A percentile compares a stretch with the other conserved stretches of the same genome.
Evolutionary conservation across 257 asterid species (phyloP).

Genomic region (Leptodermis oblonga): DNA sequence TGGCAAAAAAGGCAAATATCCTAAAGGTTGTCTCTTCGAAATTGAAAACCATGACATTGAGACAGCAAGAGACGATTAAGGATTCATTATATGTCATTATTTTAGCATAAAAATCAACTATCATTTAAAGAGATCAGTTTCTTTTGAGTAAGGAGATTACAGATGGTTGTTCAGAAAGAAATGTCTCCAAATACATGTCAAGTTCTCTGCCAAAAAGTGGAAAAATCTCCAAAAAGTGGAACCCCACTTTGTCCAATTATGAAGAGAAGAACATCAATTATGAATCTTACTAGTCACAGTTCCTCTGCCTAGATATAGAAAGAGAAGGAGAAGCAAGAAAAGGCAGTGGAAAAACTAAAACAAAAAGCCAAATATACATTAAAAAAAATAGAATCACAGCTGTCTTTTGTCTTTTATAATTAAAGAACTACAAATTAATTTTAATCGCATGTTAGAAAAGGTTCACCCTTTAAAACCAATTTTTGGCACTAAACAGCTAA

Average conservation of each 20-base stretch:
- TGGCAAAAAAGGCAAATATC: no score
- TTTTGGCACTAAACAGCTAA: no score
- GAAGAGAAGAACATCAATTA: constrained; percentile 18
- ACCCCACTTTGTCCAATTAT: constrained; percentile 24
- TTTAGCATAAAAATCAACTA: no score
- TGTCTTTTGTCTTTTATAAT: constrained; percentile 26
- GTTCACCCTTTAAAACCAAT: constrained; percentile 12
- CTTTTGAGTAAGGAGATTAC: constrained; percentile 15
- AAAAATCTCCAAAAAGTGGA: constrained; percentile 6
- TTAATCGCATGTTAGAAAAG: constrained; percentile 12
- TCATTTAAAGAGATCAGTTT: no score
- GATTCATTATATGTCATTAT: no score
- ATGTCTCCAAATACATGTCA: constrained; percentile 19
- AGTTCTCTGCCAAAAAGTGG: constrained; percentile 23
- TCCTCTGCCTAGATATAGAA: constrained; percentile 10
- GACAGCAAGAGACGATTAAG: no score
- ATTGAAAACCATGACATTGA: no score
- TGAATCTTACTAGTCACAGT: constrained; percentile 18
- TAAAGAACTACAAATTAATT: constrained; percentile 19
- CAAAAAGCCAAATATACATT: neutral
- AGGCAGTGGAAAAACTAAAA: constrained; percentile 1
- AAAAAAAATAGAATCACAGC: constrained; percentile 18
- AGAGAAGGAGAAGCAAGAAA: constrained; percentile 2
- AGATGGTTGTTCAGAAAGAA: constrained; percentile 17
- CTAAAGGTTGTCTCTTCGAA: no score